Conservation (phyloP, 1,284 basidiomycete genomes). For the Taiwanofungus camphoratus region DNA sequence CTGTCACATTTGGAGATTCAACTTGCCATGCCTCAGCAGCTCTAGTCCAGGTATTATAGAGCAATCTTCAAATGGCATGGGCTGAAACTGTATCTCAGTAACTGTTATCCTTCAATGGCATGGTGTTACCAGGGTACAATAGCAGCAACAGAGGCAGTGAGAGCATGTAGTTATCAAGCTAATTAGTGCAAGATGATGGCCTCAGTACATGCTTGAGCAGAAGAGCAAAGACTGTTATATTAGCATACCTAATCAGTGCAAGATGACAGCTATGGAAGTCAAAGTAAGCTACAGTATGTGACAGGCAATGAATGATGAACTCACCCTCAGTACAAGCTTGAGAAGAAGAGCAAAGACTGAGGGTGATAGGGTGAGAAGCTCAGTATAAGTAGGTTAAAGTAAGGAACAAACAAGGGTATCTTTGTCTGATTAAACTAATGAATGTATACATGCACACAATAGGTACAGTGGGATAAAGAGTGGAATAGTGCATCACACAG, state of each 20-base stretch:
- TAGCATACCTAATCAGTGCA: not conserved
- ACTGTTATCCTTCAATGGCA: no score
- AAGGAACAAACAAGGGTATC: not conserved
- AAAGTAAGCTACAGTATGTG: not conserved
- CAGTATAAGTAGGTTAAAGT: conserved; percentile 1
- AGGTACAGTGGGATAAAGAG: not conserved
- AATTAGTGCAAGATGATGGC: no score
- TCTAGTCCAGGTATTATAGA: no score
- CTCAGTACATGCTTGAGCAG: conserved; percentile 1
- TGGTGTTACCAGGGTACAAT: no score
- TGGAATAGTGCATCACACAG: conserved; percentile 2
- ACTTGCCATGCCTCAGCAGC: no score
- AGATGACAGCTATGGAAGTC: not conserved
- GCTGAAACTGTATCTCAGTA: no score
- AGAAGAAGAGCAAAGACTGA: no score
- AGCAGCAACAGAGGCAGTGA: no score
- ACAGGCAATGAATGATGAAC: not conserved
- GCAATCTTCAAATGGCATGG: no score
- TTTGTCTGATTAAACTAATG: no score
- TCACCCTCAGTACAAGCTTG: conserved; percentile 1
- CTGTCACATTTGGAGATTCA: no score
- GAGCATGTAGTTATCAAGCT: no score
- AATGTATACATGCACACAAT: not conserved
- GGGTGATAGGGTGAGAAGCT: not conserved
- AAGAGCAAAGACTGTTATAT: not conserved